Evolutionary conservation across 495 filamentous ascomycete species (phyloP).

Genomic region (Penicillium coffeae): DNA sequence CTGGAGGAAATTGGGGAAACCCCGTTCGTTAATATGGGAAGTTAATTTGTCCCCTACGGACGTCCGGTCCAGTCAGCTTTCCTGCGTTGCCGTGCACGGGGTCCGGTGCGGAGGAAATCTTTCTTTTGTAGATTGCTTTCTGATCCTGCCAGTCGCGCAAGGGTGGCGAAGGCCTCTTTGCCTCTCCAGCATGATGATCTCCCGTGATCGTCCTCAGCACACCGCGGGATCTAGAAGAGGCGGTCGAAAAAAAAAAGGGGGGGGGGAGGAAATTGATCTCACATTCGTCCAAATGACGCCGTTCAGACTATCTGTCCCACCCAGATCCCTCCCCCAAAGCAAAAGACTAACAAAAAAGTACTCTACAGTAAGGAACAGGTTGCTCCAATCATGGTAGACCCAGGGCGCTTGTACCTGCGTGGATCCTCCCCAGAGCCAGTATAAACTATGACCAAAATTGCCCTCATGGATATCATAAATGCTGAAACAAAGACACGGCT

Average conservation of each 20-base stretch:
- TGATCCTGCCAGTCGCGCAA: too few relatives aligned
- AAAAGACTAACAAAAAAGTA: too few relatives aligned
- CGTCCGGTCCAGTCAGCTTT: constrained; percentile 19
- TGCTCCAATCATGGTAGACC: too few relatives aligned
- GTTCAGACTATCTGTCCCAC: constrained; percentile 19
- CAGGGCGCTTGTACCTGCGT: constrained; percentile 14
- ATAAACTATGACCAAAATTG: constrained; percentile 11
- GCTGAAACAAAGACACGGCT: constrained; percentile 4
- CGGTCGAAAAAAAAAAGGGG: constrained; percentile 3
- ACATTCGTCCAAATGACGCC: constrained; percentile 19
- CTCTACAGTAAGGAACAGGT: too few relatives aligned
- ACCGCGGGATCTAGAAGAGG: too few relatives aligned
- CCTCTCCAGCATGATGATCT: too few relatives aligned
- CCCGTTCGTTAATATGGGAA: neutral
- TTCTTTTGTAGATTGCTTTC: constrained; percentile 3
- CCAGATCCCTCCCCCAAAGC: too few relatives aligned
- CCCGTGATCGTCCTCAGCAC: constrained; percentile 21
- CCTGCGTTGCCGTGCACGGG: too few relatives aligned
- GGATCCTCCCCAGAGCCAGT: constrained; percentile 1
- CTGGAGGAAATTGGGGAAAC: neutral
- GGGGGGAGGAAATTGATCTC: constrained; percentile 7
- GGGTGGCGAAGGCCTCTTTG: too few relatives aligned
- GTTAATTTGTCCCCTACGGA: constrained; percentile 12
- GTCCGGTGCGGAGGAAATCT: too few relatives aligned
- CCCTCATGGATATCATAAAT: constrained; percentile 34